These are phyloP conservation scores for Termitomyces bulborhizus DNA, from an alignment of 768 basidiomycete genomes.

Conservation along the genomic window DNA sequence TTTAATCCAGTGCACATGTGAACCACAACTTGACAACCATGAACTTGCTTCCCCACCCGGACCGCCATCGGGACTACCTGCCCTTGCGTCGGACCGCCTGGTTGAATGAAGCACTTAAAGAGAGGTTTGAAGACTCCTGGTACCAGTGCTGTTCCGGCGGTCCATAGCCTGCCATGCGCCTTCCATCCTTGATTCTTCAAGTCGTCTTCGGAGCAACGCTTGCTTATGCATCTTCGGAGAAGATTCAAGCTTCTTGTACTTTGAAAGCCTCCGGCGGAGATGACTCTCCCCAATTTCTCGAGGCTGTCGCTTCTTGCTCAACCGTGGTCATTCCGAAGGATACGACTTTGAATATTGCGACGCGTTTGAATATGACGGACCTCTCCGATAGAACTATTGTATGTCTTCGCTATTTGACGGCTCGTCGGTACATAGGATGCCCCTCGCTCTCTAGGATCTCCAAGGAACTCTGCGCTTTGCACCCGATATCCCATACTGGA, in stretches of 20 bases:
- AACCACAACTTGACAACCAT: not conserved
- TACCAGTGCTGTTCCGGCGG: not conserved
- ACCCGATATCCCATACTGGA: conserved; percentile 48
- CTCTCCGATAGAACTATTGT: conserved; percentile 45
- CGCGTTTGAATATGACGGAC: conserved; percentile 49
- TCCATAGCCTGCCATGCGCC: conserved; percentile 2
- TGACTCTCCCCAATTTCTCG: conserved; percentile 42
- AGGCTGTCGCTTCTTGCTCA: conserved; percentile 33
- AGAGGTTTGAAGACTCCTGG: not conserved
- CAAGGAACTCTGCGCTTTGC: conserved; percentile 46
- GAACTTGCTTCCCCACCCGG: conserved; percentile 1
- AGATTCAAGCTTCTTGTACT: conserved; percentile 26
- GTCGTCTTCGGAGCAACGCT: conserved; percentile 2
- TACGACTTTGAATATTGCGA: conserved; percentile 45
- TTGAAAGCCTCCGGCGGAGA: conserved; percentile 40
- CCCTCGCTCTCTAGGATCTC: conserved; percentile 23
- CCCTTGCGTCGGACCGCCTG: conserved; percentile 8
- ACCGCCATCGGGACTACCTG: conserved; percentile 5
- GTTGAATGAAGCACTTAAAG: not conserved
- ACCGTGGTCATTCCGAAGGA: conserved; percentile 37
- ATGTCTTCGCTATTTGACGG: conserved; percentile 4
- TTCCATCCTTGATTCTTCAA: not conserved
- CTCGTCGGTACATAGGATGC: not conserved
- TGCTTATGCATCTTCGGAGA: conserved; percentile 2
- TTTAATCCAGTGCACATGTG: not conserved